Percentiles rank a stretch among this genome's conserved stretches.
phyloP scores from a whole-genome alignment of 305 asterid species.

The Fraxinus ornus region DNA sequence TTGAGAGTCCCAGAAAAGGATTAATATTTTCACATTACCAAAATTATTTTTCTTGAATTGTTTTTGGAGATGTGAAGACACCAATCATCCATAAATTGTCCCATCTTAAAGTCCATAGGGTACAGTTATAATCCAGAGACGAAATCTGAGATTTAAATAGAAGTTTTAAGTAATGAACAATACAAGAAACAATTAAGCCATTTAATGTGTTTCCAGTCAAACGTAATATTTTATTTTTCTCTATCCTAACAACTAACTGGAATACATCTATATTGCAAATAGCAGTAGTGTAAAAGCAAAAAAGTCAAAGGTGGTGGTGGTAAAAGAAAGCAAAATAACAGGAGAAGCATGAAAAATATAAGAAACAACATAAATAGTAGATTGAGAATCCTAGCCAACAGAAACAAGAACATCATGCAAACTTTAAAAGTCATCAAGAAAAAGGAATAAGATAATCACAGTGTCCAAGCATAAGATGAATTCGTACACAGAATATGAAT shows the following conservation, averaged over 20 bases:
- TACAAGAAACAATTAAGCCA: neutral
- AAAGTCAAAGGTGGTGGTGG: neutral
- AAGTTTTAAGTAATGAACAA: neutral
- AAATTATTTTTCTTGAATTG: neutral
- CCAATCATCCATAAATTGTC: neutral
- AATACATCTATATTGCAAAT: neutral
- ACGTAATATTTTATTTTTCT: neutral
- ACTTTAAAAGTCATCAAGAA: neutral
- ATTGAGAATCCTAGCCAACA: neutral
- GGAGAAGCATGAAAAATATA: neutral
- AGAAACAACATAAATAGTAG: neutral
- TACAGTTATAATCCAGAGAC: neutral
- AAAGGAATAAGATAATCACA: neutral
- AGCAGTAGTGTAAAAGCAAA: neutral
- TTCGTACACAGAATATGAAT: slow-evolving; percentile 1
- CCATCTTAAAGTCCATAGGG: neutral
- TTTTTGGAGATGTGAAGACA: neutral
- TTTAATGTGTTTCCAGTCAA: neutral
- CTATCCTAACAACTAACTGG: neutral
- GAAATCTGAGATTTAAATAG: neutral
- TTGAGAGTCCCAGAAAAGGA: neutral
- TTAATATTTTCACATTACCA: neutral
- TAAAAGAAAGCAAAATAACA: neutral
- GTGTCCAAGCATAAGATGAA: neutral
- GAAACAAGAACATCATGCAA: neutral